Percentiles rank a stretch among this genome's conserved stretches.
These are phyloP conservation scores for Fusarium coicis DNA, from an alignment of 2,329 filamentous ascomycete species.

Conservation along the genomic window DNA sequence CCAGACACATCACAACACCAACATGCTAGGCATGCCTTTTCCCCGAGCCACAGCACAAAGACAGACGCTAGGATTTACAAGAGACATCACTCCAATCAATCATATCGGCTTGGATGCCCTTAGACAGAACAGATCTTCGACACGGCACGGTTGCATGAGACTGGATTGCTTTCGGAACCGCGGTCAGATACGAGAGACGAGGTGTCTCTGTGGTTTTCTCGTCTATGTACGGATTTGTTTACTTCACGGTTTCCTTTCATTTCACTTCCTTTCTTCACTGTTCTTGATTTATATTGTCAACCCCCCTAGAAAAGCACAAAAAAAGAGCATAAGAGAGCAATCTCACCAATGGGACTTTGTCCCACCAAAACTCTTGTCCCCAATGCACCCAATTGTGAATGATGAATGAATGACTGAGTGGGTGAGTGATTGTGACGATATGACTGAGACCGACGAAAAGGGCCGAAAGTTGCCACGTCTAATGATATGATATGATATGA, in stretches of 20 bases:
- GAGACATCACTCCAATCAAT: background rate
- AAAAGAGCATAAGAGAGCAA: constrained; percentile 22
- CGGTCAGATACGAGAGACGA: constrained; percentile 1
- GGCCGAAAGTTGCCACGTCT: constrained; percentile 20
- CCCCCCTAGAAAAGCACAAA: constrained; percentile 16
- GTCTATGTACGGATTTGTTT: constrained; percentile 16
- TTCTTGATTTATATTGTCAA: background rate
- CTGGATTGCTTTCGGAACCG: constrained; percentile 17
- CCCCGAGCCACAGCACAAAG: background rate
- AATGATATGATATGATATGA: background rate
- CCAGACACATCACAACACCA: background rate
- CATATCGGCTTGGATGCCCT: constrained; percentile 2
- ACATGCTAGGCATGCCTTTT: constrained; percentile 11
- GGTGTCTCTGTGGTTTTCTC: constrained; percentile 2
- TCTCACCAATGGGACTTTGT: constrained; percentile 16
- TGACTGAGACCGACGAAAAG: constrained; percentile 9
- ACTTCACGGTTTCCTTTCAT: background rate
- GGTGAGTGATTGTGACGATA: constrained; percentile 3
- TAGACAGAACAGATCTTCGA: constrained; percentile 16
- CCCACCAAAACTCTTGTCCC: constrained; percentile 3
- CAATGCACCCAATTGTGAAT: background rate
- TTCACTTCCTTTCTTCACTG: background rate
- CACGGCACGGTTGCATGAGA: constrained; percentile 7
- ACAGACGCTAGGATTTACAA: background rate
- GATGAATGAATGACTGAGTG: background rate